Conservation (phyloP, 208 protist species). For the Trypanosoma lewisi region DNA sequence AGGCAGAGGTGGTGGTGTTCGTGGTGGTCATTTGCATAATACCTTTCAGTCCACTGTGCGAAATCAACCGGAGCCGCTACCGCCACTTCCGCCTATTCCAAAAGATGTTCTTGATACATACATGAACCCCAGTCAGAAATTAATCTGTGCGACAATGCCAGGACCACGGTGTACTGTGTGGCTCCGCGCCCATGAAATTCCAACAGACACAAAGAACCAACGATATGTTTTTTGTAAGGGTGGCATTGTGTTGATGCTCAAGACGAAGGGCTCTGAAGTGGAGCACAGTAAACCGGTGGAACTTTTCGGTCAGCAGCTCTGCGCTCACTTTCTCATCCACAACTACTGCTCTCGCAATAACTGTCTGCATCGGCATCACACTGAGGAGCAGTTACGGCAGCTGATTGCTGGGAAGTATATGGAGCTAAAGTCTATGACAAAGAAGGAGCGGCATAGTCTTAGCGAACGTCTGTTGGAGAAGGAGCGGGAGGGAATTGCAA, state of each 20-base stretch:
- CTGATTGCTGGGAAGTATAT: conserved; percentile 76
- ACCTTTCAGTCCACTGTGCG: conserved; percentile 18
- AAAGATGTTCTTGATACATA: conserved; percentile 64
- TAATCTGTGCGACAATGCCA: conserved; percentile 81
- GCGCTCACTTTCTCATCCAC: conserved; percentile 85
- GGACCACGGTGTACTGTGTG: conserved; percentile 81
- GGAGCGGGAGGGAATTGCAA: conserved; percentile 51
- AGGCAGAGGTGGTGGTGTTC: conserved; percentile 4
- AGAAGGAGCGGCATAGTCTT: conserved; percentile 70
- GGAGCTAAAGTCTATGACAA: conserved; percentile 74
- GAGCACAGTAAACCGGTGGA: conserved; percentile 83
- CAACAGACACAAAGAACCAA: conserved; percentile 43
- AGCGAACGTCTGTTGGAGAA: conserved; percentile 57
- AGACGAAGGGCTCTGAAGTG: conserved; percentile 66
- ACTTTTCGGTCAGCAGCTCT: conserved; percentile 80
- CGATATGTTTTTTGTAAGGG: conserved; percentile 75
- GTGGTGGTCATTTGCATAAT: not conserved
- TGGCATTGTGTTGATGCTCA: conserved; percentile 80
- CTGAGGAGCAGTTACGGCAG: conserved; percentile 64
- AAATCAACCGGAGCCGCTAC: conserved; percentile 26
- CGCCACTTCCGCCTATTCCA: conserved; percentile 35
- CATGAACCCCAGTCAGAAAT: conserved; percentile 57
- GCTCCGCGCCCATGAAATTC: conserved; percentile 64
- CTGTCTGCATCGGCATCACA: conserved; percentile 86
- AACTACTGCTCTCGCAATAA: conserved; percentile 74